phyloP scores from a whole-genome alignment of 2,329 filamentous ascomycete species.

The Pleoardoris graminearum region DNA sequence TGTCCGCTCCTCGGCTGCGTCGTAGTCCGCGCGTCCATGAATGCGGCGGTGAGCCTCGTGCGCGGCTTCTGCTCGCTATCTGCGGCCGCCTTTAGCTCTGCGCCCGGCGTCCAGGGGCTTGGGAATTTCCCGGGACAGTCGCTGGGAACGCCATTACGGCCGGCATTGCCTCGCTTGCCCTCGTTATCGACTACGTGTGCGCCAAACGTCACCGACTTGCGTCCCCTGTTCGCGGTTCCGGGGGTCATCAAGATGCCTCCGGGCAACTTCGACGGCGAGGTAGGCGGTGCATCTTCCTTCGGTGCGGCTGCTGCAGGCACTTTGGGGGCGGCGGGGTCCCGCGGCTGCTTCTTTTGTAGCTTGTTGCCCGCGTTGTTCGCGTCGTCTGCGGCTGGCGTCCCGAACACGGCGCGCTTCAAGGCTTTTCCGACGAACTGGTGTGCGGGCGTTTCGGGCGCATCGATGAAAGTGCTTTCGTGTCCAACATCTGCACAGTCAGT shows the following conservation, averaged over 20 bases:
- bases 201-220: slow-evolving; percentile 65
- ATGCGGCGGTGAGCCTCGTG: slow-evolving; percentile 50
- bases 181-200: slow-evolving; percentile 61
- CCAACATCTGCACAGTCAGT: slow-evolving; percentile 34
- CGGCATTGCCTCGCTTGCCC: slow-evolving; percentile 51
- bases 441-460: slow-evolving; percentile 66
- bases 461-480: slow-evolving; percentile 50
- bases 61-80: slow-evolving; percentile 39
- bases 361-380: slow-evolving; percentile 30
- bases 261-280: slow-evolving; percentile 61
- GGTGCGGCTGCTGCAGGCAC: slow-evolving; percentile 22
- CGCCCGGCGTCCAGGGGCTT: slow-evolving; percentile 54
- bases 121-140: slow-evolving; percentile 54
- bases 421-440: slow-evolving; percentile 69
- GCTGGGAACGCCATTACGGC: slow-evolving; percentile 54
- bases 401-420: slow-evolving; percentile 67
- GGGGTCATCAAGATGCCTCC: slow-evolving; percentile 66
- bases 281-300: slow-evolving; percentile 22
- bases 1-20: slow-evolving; percentile 35
- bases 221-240: slow-evolving; percentile 58
- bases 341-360: slow-evolving; percentile 30
- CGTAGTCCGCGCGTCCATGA: slow-evolving; percentile 51
- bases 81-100: slow-evolving; percentile 34
- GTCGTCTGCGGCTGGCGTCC: slow-evolving; percentile 61
- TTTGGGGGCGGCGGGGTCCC: slow-evolving; percentile 25